A percentile compares a stretch with the other conserved stretches of the same genome.
Evolutionary conservation across 2,329 filamentous ascomycete species (phyloP).

Genomic region (Gliomastix tumulicola): DNA sequence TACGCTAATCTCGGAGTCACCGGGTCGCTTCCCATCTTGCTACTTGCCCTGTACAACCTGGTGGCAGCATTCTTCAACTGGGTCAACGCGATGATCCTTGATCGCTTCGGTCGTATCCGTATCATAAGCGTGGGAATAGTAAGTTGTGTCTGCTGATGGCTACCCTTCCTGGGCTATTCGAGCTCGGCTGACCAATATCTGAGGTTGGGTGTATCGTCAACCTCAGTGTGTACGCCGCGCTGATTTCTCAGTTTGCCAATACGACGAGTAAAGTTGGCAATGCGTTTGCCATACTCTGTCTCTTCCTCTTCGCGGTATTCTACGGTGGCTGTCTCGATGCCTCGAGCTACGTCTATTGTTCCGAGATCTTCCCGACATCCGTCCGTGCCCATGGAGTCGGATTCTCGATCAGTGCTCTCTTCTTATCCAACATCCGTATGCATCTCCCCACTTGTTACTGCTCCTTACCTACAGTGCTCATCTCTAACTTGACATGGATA

Average conservation of each 20-base stretch:
- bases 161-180: too few species aligned
- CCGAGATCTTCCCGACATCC: slow-evolving; percentile 8
- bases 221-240: neutral
- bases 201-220: neutral
- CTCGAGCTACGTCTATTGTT: slow-evolving; percentile 7
- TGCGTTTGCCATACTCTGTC: neutral
- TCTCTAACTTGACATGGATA: too few species aligned
- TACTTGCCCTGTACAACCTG: neutral
- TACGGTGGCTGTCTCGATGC: slow-evolving; percentile 5
- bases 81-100: neutral
- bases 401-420: slow-evolving; percentile 5
- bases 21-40: neutral
- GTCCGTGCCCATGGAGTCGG: slow-evolving; percentile 7
- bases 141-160: too few species aligned
- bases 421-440: neutral
- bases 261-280: neutral
- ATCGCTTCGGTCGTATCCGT: neutral
- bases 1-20: neutral
- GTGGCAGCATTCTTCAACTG: neutral
- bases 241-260: neutral
- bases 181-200: too few species aligned
- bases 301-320: neutral
- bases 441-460: too few species aligned
- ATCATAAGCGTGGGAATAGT: neutral
- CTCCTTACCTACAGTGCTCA: too few species aligned